Percentiles rank a stretch among this genome's conserved stretches.
Conservation (phyloP, 495 filamentous ascomycete species). For the Lasiosphaeria miniovina region DNA sequence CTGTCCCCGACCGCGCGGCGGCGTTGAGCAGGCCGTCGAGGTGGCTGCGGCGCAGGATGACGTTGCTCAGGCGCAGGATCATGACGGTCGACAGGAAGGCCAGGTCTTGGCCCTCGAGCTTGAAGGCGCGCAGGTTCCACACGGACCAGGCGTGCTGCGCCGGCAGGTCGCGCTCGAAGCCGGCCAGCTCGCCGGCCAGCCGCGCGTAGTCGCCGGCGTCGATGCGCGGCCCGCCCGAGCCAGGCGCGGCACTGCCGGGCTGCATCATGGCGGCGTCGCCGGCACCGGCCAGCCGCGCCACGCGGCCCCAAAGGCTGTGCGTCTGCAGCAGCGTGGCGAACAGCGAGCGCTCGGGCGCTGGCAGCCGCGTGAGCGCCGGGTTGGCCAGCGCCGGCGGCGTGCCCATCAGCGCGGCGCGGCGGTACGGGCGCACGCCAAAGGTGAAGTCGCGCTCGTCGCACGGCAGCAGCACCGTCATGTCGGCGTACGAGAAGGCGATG, state of each 20-base stretch:
- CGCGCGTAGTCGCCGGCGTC: constrained; percentile 26
- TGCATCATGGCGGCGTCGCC: neutral
- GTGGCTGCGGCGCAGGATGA: constrained; percentile 19
- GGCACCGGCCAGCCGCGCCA: neutral
- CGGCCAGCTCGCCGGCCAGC: constrained; percentile 10
- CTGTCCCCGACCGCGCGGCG: neutral
- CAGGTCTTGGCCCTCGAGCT: constrained; percentile 18
- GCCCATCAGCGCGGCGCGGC: constrained; percentile 36
- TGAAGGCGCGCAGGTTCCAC: constrained; percentile 23
- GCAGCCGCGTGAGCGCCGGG: constrained; percentile 21
- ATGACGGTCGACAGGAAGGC: constrained; percentile 24
- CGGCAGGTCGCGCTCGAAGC: constrained; percentile 19
- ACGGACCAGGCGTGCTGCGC: constrained; percentile 22
- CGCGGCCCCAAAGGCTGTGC: constrained; percentile 36
- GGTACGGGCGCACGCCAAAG: constrained; percentile 29
- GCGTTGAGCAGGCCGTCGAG: constrained; percentile 1
- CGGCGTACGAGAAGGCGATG: constrained; percentile 30
- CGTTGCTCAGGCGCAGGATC: constrained; percentile 21
- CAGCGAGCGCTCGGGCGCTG: constrained; percentile 16
- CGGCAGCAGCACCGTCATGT: constrained; percentile 39
- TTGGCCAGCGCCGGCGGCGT: constrained; percentile 33
- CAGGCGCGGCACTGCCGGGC: no score
- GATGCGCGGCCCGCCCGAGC: neutral
- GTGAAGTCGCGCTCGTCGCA: constrained; percentile 38
- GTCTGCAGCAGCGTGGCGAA: constrained; percentile 40